Evolutionary conservation across 176 grass and related monocot genomes (phyloP).

Genomic region (Urochloa ruziziensis): DNA sequence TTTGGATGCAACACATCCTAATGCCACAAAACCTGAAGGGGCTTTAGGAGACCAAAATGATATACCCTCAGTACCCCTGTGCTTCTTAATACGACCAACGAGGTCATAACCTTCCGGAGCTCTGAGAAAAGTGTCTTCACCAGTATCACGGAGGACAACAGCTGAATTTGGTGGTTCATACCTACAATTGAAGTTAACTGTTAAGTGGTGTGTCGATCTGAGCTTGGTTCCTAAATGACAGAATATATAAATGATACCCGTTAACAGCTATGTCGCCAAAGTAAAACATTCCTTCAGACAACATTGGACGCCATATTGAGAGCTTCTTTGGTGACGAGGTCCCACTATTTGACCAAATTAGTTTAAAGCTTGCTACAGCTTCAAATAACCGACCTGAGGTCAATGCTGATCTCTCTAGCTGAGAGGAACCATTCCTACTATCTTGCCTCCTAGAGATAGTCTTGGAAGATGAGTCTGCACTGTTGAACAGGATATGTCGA

Average conservation of each 20-base stretch:
- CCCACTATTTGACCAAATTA: slow-evolving; percentile 86
- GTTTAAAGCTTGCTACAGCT: slow-evolving; percentile 79
- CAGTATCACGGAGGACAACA: slow-evolving; percentile 69
- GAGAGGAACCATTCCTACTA: slow-evolving; percentile 39
- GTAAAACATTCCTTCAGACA: slow-evolving; percentile 77
- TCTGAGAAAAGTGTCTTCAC: slow-evolving; percentile 75
- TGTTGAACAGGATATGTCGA: slow-evolving; percentile 74
- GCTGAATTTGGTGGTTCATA: slow-evolving; percentile 93
- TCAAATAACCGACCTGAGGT: slow-evolving; percentile 70
- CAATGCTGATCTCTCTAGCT: slow-evolving; percentile 54
- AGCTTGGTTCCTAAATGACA: slow-evolving; percentile 5
- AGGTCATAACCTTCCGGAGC: slow-evolving; percentile 65
- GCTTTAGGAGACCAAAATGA: slow-evolving; percentile 90
- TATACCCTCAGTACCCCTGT: slow-evolving; percentile 61
- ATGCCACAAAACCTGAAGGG: slow-evolving; percentile 83
- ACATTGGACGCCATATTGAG: slow-evolving; percentile 90
- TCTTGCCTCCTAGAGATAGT: slow-evolving; percentile 35
- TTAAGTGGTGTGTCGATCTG: slow-evolving; percentile 19
- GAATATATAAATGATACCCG: slow-evolving; percentile 53
- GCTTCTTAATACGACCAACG: slow-evolving; percentile 86
- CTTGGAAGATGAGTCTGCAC: slow-evolving; percentile 42
- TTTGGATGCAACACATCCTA: slow-evolving; percentile 91
- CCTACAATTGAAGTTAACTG: slow-evolving; percentile 43
- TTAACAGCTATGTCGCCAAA: slow-evolving; percentile 87
- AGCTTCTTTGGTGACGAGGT: slow-evolving; percentile 68